These are phyloP conservation scores for Ascochyta pisi DNA, from an alignment of 2,329 filamentous ascomycete species.

Conservation along the genomic window DNA sequence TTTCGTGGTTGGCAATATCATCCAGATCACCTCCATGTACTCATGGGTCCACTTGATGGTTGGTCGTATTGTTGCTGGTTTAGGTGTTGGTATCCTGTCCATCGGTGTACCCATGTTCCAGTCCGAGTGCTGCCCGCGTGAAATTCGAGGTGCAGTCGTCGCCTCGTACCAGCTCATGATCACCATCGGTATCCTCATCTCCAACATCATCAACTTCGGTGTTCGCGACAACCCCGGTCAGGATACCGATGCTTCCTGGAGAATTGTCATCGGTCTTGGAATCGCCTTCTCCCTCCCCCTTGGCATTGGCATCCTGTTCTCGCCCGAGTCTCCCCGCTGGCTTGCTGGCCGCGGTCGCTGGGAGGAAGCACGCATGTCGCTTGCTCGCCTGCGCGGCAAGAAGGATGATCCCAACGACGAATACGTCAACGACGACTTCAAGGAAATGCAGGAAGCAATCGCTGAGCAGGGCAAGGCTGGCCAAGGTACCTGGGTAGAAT, in stretches of 20 bases:
- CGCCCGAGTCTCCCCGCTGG: constrained; percentile 47
- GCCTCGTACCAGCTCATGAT: constrained; percentile 56
- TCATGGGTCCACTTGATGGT: constrained; percentile 58
- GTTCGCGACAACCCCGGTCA: constrained; percentile 50
- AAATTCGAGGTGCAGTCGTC: constrained; percentile 70
- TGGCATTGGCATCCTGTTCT: constrained; percentile 40
- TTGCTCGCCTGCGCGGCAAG: constrained; percentile 62
- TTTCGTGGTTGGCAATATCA: constrained; percentile 52
- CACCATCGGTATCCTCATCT: constrained; percentile 51
- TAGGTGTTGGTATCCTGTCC: constrained; percentile 54
- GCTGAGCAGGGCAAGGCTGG: constrained; percentile 37
- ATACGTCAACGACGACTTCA: constrained; percentile 60
- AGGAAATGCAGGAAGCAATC: constrained; percentile 48
- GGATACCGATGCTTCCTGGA: constrained; percentile 46
- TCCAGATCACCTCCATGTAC: constrained; percentile 51
- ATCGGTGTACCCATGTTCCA: constrained; percentile 73
- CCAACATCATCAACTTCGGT: constrained; percentile 48
- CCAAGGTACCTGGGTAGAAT: constrained; percentile 39
- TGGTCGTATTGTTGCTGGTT: constrained; percentile 52
- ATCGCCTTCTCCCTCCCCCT: constrained; percentile 42
- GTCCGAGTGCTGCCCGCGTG: constrained; percentile 66
- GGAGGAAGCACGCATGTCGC: constrained; percentile 58
- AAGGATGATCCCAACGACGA: constrained; percentile 55
- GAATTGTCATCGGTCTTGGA: constrained; percentile 44
- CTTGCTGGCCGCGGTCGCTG: constrained; percentile 58